phyloP scores from a whole-genome alignment of 73 alveolate species.

The Tetrahymena malaccensis region DNA sequence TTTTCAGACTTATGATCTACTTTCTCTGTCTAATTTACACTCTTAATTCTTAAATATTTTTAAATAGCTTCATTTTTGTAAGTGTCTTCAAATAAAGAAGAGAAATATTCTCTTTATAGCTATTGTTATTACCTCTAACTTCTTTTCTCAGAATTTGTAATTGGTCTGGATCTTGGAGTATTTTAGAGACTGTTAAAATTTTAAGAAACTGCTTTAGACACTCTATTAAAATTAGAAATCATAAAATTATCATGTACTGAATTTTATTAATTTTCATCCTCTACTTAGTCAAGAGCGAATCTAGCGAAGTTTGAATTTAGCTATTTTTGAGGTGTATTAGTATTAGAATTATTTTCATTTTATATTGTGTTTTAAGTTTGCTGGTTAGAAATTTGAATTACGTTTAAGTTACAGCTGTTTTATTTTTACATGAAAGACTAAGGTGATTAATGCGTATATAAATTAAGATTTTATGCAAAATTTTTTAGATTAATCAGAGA shows the following conservation, averaged over 20 bases:
- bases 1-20: neutral
- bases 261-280: neutral
- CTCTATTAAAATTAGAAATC: neutral
- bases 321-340: neutral
- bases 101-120: neutral
- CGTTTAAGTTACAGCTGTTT: neutral
- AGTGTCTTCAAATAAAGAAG: neutral
- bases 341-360: neutral
- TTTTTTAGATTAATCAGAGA: neutral
- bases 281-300: neutral
- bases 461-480: neutral
- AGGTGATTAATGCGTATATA: too few species aligned
- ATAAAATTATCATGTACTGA: neutral
- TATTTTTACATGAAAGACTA: neutral
- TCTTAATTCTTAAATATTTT: neutral
- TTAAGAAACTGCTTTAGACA: neutral
- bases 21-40: neutral
- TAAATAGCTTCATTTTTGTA: neutral
- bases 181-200: neutral
- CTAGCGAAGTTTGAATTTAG: neutral
- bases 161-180: neutral
- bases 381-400: neutral
- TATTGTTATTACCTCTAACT: neutral
- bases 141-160: neutral
- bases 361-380: neutral